phyloP scores from a whole-genome alignment of 2,329 filamentous ascomycete genomes.

The Botrytis aclada region DNA sequence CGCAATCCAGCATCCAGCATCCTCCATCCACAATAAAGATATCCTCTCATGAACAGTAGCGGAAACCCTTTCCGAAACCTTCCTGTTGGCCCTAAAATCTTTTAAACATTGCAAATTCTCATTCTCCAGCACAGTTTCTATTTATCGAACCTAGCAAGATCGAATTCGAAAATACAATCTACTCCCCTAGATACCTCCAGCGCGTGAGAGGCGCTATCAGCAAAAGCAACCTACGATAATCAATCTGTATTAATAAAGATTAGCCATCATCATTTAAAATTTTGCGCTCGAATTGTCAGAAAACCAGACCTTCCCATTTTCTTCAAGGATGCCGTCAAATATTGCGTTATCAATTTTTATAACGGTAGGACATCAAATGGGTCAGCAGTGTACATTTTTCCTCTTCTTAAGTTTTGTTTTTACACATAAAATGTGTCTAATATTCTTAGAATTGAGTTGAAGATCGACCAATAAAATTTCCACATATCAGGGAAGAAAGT shows the following conservation, averaged over 20 bases:
- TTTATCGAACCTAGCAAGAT: not conserved
- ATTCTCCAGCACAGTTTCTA: too few species aligned
- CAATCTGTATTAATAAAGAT: rapidly evolving
- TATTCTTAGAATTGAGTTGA: too few species aligned
- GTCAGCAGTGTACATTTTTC: not conserved
- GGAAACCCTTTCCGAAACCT: too few species aligned
- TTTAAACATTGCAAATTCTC: rapidly evolving
- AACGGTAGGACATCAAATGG: too few species aligned
- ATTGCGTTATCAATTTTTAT: too few species aligned
- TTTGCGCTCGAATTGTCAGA: not conserved
- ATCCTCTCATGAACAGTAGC: not conserved
- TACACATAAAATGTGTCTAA: not conserved
- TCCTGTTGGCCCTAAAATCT: not conserved
- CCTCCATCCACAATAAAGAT: not conserved
- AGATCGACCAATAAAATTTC: not conserved
- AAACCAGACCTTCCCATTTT: rapidly evolving
- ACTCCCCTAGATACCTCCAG: not conserved
- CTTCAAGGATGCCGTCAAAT: rapidly evolving
- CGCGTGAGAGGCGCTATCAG: rapidly evolving
- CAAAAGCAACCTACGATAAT: rapidly evolving
- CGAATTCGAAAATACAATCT: not conserved
- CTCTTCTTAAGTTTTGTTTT: too few species aligned
- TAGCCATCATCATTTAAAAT: not conserved
- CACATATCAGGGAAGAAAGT: not conserved
- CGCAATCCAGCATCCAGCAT: rapidly evolving